Conservation (phyloP, 176 grass and related monocot genomes). For the Zoysia japonica region DNA sequence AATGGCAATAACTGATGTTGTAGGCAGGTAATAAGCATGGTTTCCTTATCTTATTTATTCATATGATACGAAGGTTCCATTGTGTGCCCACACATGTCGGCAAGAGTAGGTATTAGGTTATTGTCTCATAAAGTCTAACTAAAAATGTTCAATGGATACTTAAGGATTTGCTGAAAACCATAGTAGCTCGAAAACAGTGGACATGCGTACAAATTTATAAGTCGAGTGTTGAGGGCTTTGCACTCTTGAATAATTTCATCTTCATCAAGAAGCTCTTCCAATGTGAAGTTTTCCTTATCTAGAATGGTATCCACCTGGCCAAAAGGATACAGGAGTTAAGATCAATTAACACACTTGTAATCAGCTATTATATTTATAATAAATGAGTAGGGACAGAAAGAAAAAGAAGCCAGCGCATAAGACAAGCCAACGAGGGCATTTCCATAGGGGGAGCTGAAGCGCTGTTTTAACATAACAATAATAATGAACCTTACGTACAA, state of each 20-base stretch:
- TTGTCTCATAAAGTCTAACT: neutral
- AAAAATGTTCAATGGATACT: neutral
- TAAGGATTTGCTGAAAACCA: too few species aligned
- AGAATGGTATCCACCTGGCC: slow-evolving; percentile 86
- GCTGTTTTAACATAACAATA: too few species aligned
- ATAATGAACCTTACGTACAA: too few species aligned
- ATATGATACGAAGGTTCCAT: neutral
- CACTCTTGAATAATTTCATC: slow-evolving; percentile 96
- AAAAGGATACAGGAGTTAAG: slow-evolving; percentile 9
- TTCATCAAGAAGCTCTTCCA: slow-evolving; percentile 92
- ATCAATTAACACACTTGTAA: too few species aligned
- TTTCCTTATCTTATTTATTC: neutral
- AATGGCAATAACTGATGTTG: neutral
- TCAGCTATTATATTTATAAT: too few species aligned
- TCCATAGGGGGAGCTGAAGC: too few species aligned
- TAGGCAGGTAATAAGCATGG: too few species aligned
- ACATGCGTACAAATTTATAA: slow-evolving; percentile 78
- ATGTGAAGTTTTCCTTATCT: slow-evolving; percentile 86
- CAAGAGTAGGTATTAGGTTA: neutral
- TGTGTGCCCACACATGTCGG: neutral
- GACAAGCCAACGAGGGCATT: too few species aligned
- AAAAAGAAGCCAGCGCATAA: too few species aligned
- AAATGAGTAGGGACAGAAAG: too few species aligned
- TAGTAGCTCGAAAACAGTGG: neutral
- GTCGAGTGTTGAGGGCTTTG: slow-evolving; percentile 89